phyloP scores from a whole-genome alignment of 2,329 filamentous ascomycete species.

The Venturia effusa region DNA sequence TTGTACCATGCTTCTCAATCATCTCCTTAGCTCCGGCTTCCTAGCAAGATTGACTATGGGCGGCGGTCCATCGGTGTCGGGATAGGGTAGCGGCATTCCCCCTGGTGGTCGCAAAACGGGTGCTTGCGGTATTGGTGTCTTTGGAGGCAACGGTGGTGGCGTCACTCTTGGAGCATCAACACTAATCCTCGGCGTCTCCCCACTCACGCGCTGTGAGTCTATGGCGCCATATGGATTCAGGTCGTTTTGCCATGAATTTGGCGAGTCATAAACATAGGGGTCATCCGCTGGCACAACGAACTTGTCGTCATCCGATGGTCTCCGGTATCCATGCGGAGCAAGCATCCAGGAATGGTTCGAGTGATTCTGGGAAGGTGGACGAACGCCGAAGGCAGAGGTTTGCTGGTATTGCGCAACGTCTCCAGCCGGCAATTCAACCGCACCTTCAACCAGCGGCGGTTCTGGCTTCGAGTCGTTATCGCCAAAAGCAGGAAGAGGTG shows the following conservation, averaged over 20 bases:
- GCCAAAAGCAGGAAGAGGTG: neutral
- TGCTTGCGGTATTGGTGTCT: slow-evolving; percentile 22
- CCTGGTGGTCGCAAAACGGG: neutral
- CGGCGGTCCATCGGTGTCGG: slow-evolving; percentile 67
- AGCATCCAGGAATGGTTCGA: slow-evolving; percentile 8
- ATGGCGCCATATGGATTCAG: slow-evolving; percentile 22
- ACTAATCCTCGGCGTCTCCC: slow-evolving; percentile 39
- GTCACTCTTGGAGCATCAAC: slow-evolving; percentile 12
- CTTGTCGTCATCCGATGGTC: slow-evolving; percentile 33
- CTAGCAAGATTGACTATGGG: slow-evolving; percentile 75
- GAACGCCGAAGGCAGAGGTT: neutral
- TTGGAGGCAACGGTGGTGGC: slow-evolving; percentile 29
- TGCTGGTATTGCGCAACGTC: slow-evolving; percentile 27
- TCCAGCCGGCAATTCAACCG: slow-evolving; percentile 50
- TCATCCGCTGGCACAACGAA: slow-evolving; percentile 33
- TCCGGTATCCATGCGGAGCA: slow-evolving; percentile 15
- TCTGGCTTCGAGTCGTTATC: slow-evolving; percentile 30
- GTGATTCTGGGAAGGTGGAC: slow-evolving; percentile 14
- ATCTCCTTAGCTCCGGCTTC: slow-evolving; percentile 58
- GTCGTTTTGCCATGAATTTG: neutral
- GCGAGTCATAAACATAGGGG: slow-evolving; percentile 3
- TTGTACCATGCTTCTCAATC: neutral
- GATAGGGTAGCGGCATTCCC: slow-evolving; percentile 54
- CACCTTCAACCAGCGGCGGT: slow-evolving; percentile 35
- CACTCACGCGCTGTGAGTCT: slow-evolving; percentile 18